Evolutionary conservation across 148 eudicot genomes (phyloP).

Genomic region (Rhododendron henanense): DNA sequence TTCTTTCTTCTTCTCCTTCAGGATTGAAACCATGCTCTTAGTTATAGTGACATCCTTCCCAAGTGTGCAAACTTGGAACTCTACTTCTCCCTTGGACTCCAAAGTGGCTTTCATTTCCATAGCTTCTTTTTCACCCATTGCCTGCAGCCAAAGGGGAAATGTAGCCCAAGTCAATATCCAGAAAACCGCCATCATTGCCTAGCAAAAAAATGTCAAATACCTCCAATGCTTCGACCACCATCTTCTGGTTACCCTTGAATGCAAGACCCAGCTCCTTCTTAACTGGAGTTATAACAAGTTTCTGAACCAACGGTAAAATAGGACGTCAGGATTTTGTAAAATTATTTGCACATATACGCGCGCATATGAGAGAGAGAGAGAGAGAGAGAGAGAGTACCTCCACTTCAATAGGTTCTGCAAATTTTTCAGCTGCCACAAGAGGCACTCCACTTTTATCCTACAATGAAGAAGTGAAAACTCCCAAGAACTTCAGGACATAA

Average conservation of each 20-base stretch:
- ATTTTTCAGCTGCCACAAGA: constrained; percentile 91
- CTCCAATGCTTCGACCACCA: constrained; percentile 85
- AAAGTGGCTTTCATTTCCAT: constrained; percentile 83
- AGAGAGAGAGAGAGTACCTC: constrained; percentile 47
- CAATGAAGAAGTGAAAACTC: neutral
- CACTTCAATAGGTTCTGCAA: constrained; percentile 80
- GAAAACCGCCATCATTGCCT: neutral
- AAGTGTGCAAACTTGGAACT: constrained; percentile 75
- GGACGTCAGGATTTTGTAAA: neutral
- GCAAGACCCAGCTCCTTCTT: constrained; percentile 94
- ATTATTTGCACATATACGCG: neutral
- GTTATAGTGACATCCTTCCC: constrained; percentile 64
- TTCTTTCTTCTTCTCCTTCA: constrained; percentile 76
- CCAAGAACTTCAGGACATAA: neutral
- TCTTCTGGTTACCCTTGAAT: constrained; percentile 89
- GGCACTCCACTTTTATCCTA: constrained; percentile 84
- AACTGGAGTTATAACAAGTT: constrained; percentile 73
- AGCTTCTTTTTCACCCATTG: constrained; percentile 89
- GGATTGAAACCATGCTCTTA: constrained; percentile 70
- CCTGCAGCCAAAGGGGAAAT: constrained; percentile 33
- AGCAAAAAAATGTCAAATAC: constrained; percentile 26
- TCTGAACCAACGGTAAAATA: constrained; percentile 38
- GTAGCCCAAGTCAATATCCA: neutral
- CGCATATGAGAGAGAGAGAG: neutral
- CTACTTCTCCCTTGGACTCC: constrained; percentile 74